phyloP scores from a whole-genome alignment of 805 yeast species.

The Wickerhamiella shivajii region DNA sequence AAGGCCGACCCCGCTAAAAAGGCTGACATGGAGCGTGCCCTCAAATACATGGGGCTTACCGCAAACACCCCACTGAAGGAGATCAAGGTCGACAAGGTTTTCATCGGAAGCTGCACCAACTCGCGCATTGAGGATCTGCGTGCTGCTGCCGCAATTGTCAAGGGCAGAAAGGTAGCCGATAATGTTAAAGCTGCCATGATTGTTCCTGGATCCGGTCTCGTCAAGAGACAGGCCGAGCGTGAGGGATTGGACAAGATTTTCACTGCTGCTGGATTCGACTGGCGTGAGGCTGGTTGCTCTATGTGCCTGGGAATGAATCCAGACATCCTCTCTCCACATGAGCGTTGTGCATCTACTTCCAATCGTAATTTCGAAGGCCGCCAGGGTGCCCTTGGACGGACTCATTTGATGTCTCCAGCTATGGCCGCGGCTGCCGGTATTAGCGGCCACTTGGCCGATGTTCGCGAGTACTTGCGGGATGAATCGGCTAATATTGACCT shows the following conservation, averaged over 20 bases:
- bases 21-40: slow-evolving; percentile 81
- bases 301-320: slow-evolving; percentile 99
- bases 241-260: slow-evolving; percentile 92
- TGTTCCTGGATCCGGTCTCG: slow-evolving; percentile 96
- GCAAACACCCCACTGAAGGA: slow-evolving; percentile 68
- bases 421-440: slow-evolving; percentile 99
- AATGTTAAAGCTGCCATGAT: slow-evolving; percentile 72
- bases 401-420: slow-evolving; percentile 96
- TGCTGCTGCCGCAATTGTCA: slow-evolving; percentile 85
- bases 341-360: slow-evolving; percentile 97
- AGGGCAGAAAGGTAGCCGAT: slow-evolving; percentile 76
- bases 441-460: slow-evolving; percentile 78
- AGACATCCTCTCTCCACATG: slow-evolving; percentile 85
- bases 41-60: slow-evolving; percentile 77
- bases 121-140: slow-evolving; percentile 94
- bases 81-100: slow-evolving; percentile 79
- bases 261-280: slow-evolving; percentile 83
- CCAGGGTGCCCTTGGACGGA: slow-evolving; percentile 92
- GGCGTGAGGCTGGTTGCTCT: slow-evolving; percentile 99
- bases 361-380: slow-evolving; percentile 98
- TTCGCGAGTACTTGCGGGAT: slow-evolving; percentile 61
- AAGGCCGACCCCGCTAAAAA: slow-evolving; percentile 48
- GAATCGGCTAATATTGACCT: slow-evolving; percentile 42
- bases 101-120: slow-evolving; percentile 96
- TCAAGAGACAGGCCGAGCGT: slow-evolving; percentile 81